Evolutionary conservation across 495 filamentous ascomycete genomes (phyloP), one percentile per base, ranked within the genome.

Genomic region (Penicillium bialowiezense): DNA sequence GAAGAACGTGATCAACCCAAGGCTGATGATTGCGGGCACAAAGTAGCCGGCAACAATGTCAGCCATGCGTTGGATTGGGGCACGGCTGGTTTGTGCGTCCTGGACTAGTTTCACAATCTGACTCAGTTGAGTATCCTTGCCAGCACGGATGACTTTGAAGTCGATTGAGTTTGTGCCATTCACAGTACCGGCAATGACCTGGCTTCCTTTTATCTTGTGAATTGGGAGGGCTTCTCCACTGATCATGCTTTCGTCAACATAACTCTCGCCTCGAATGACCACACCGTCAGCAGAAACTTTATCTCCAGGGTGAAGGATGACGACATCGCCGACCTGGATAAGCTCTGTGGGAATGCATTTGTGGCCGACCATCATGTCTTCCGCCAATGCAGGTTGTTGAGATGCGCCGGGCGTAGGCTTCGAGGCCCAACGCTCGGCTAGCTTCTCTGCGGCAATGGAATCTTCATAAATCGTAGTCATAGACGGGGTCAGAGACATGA

Each of bases 401-500:
- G 79, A 58, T 14, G 78, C 71, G 56, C 42, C 51, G 5, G 51
- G 49, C 0, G 37, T 34, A 7, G 23, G 20, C 17, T 59, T 52
- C 3, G 58, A 33, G n/a, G 52, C 76, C 89, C 89, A 96, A 6
- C 73, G 79, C 61, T 95, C 91, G 1, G 87, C 90, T 24, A 87
- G 78, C 67, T 96, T 97, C 52, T 90, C 88, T 3, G 90, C 91
- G 9, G 91, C 91, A 55, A 96, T 95, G 3, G 93, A 88, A 65
- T 99, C 92, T n/a, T 88, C 86, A 59, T 97, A 99, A 35, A 99
- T 96, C 2, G 90, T 96, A 3, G 93, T 91, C 90, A 95, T 97
- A 0, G 90, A 95, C 3, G 93, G 93, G 12, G 95, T 86, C 29
- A 99, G 75, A 10, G 87, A 95, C 93, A 99, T 99, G 4, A 99